Evolutionary conservation across 2,329 filamentous ascomycete species (phyloP), one percentile per base, ranked within the genome.

Genomic region (Ophiocordyceps unilateralis): DNA sequence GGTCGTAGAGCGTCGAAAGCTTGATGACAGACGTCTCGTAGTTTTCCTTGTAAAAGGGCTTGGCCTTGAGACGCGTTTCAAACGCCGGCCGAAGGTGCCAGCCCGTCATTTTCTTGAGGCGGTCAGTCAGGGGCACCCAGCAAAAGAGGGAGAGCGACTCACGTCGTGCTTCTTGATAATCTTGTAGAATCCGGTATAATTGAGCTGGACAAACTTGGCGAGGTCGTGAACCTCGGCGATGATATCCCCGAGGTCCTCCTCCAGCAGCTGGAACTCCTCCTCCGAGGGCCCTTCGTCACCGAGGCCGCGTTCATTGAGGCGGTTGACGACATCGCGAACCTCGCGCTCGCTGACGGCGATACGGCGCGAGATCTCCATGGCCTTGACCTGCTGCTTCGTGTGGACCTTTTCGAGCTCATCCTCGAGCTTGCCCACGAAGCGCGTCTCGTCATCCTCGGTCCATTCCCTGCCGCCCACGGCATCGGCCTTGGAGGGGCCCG

Each of bases 111-210:
- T 98, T 98, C 83, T 91, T 55, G 19, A 38, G 26, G 14, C n/a
- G 15, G 36, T 28, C 41, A 42, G 50, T 58, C 47, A 19, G 9
- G 9, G 2, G 32, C 2, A 19, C 2, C 15, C 4, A 36, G n/a
- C 9, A 15, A 19, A n/a, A 17, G 3, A 36, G n/a, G 7, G 32
- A 17, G 5, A 10, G n/a, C n/a, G n/a, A n/a, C 32, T 53, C 63
- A 89, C 84, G 66, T 95, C 91, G 62, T 98, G 91, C 71, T 98
- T 98, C 72, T 98, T 98, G 64, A 98, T 94, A 49, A 98, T 98
- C 71, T 98, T 98, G 69, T 95, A 93, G 60, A 98, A 98, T 5
- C 91, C 91, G 1, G 89, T 96, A 59, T 98, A 98, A 65, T 98
- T 98, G 58, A 98, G 68, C 66, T 95, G 89, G 7, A 93, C 93